Evolutionary conservation across 78 protist genomes (phyloP).

Genomic region (Diacronema lutheri): DNA sequence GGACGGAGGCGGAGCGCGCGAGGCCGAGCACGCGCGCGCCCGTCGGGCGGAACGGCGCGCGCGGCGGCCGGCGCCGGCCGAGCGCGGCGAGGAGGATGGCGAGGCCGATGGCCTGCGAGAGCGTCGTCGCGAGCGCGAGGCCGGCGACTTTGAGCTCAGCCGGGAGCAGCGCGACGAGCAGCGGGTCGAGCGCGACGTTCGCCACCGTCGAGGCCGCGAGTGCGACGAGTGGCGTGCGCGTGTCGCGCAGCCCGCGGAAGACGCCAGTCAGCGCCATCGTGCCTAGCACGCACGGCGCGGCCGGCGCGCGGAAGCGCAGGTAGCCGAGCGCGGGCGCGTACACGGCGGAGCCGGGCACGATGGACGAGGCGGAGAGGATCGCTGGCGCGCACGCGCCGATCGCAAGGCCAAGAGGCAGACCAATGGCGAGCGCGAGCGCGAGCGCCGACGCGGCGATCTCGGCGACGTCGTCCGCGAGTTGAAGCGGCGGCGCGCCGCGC

Average conservation of each 20-base stretch:
- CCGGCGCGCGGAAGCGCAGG: background rate
- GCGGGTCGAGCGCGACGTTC: background rate
- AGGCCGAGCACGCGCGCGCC: background rate
- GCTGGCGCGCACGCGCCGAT: background rate
- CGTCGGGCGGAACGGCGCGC: too few relatives aligned
- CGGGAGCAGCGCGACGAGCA: background rate
- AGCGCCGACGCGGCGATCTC: background rate
- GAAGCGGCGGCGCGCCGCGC: too few relatives aligned
- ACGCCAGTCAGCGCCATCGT: background rate
- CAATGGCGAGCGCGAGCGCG: background rate
- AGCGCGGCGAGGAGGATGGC: background rate
- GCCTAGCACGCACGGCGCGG: background rate
- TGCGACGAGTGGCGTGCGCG: background rate
- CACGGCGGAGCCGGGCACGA: background rate
- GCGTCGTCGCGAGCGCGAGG: background rate
- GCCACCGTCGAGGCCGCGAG: background rate
- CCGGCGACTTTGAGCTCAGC: too few relatives aligned
- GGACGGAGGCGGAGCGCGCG: background rate
- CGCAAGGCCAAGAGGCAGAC: background rate
- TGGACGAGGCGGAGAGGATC: background rate
- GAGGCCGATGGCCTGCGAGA: background rate
- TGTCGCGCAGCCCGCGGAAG: constrained; percentile 12
- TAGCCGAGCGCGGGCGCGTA: background rate
- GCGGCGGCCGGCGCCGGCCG: background rate
- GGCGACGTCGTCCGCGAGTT: too few relatives aligned